Percentiles rank a stretch among this genome's conserved stretches.
phyloP scores from a whole-genome alignment of 768 basidiomycete genomes.

The Crucibulum laeve region DNA sequence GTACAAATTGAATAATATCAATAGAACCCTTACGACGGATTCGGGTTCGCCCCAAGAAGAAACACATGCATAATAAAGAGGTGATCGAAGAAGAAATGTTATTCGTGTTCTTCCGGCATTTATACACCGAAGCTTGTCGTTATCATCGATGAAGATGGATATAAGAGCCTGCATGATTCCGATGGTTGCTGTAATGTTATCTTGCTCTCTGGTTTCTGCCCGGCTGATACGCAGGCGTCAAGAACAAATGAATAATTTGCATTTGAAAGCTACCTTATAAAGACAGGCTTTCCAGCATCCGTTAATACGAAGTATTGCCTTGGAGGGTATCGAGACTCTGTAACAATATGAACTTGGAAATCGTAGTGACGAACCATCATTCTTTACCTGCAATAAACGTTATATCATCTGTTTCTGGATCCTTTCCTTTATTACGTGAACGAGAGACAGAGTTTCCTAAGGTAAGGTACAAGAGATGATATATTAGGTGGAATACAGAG shows the following conservation, averaged over 20 bases:
- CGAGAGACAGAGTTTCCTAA: conserved; percentile 25
- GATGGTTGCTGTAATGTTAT: conserved; percentile 72
- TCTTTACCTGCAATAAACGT: conserved; percentile 33
- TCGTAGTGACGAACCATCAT: not conserved
- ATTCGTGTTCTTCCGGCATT: conserved; percentile 81
- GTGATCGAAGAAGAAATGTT: conserved; percentile 80
- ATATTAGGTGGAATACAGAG: not conserved
- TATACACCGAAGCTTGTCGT: conserved; percentile 82
- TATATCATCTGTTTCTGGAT: conserved; percentile 31
- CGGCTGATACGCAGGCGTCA: conserved; percentile 29
- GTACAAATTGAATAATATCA: conserved; percentile 2
- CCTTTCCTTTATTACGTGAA: conserved; percentile 24
- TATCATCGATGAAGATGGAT: conserved; percentile 91
- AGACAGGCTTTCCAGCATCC: conserved; percentile 97
- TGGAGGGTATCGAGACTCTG: conserved; percentile 41
- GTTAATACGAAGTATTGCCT: conserved; percentile 92
- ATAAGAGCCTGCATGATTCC: conserved; percentile 95
- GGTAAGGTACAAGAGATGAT: conserved; percentile 4
- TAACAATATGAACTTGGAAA: conserved; percentile 10
- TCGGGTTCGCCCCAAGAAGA: conserved; percentile 97
- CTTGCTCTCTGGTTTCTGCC: conserved; percentile 51
- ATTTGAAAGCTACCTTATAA: conserved; percentile 54
- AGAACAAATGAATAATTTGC: not conserved
- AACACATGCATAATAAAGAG: conserved; percentile 88
- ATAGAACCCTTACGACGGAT: conserved; percentile 67